phyloP scores from a whole-genome alignment of 148 eudicot species.

The Suaeda aralocaspica region DNA sequence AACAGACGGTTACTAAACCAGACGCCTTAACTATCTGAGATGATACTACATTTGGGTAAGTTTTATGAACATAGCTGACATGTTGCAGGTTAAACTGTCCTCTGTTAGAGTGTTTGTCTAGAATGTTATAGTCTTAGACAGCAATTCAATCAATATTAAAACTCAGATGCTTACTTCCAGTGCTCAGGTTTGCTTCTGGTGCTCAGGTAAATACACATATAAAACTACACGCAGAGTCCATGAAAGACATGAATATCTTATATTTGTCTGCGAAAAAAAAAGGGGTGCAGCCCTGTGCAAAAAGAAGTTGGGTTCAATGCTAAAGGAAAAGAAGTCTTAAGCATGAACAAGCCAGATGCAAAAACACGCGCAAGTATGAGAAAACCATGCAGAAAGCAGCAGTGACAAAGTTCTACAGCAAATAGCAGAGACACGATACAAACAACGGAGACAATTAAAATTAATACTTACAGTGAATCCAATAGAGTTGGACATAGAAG shows the following conservation, averaged over 20 bases:
- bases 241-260: neutral
- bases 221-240: neutral
- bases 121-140: neutral
- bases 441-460: neutral
- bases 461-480: conserved; percentile 45
- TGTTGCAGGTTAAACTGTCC: neutral
- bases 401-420: neutral
- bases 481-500: conserved; percentile 52
- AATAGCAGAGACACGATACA: neutral
- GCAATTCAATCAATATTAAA: neutral
- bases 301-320: neutral
- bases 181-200: neutral
- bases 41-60: neutral
- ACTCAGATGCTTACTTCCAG: neutral
- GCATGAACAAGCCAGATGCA: neutral
- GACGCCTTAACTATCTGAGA: neutral
- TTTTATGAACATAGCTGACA: neutral
- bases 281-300: too few relatives aligned
- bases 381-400: neutral
- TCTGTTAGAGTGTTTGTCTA: too few relatives aligned
- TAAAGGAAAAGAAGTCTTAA: neutral
- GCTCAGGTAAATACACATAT: neutral
- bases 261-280: too few relatives aligned
- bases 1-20: neutral
- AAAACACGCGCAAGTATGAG: neutral